A percentile compares a stretch with the other conserved stretches of the same genome.
Evolutionary conservation across 2,329 filamentous ascomycete genomes (phyloP).

Genomic region (Cladosporium sp.): DNA sequence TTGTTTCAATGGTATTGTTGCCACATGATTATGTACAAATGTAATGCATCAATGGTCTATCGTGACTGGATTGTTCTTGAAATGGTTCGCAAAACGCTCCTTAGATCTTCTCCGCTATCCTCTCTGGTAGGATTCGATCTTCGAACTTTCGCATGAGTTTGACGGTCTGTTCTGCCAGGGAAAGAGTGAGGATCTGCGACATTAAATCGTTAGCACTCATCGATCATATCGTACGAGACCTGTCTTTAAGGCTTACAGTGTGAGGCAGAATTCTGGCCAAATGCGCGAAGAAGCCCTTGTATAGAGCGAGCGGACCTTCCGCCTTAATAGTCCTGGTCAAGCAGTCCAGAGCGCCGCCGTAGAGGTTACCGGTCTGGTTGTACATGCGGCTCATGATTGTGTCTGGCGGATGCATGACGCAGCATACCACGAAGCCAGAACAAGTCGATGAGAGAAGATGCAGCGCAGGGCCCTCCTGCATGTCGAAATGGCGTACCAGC

Average conservation of each 20-base stretch:
- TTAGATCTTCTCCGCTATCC: constrained; percentile 31
- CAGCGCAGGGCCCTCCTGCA: constrained; percentile 86
- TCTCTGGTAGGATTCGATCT: constrained; percentile 47
- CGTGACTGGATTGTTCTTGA: neutral
- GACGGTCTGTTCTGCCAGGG: constrained; percentile 91
- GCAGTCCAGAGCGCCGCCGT: constrained; percentile 90
- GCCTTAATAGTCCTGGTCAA: constrained; percentile 86
- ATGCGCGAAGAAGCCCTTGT: constrained; percentile 97
- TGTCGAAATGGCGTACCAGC: constrained; percentile 76
- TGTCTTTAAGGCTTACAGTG: constrained; percentile 57
- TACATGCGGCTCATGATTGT: constrained; percentile 99
- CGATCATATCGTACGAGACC: neutral
- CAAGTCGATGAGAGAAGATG: constrained; percentile 86
- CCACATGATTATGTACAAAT: constrained; percentile 17
- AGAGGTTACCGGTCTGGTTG: constrained; percentile 98
- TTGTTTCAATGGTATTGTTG: constrained; percentile 1
- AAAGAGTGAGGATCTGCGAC: constrained; percentile 77
- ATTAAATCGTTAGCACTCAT: constrained; percentile 26
- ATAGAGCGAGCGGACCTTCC: constrained; percentile 88
- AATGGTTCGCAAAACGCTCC: neutral
- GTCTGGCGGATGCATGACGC: constrained; percentile 98
- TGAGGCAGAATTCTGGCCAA: constrained; percentile 91
- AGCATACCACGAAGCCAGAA: constrained; percentile 95
- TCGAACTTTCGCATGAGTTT: constrained; percentile 84
- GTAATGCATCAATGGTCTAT: constrained; percentile 20